These are phyloP conservation scores for Vitis hybrid DNA, from an alignment of 177 flowering plant genomes.

Conservation along the genomic window DNA sequence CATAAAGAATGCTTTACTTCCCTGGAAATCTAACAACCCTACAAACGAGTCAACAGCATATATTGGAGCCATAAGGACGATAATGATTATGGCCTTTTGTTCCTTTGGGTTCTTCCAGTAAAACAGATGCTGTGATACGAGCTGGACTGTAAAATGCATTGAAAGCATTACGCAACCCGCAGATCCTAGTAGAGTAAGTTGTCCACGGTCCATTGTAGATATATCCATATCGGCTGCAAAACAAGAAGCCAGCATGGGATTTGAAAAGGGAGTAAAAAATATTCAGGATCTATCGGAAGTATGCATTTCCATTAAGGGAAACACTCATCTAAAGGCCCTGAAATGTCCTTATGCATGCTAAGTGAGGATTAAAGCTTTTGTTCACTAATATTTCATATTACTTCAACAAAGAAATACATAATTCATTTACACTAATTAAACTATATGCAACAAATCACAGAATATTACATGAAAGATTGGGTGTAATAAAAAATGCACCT, in stretches of 20 bases:
- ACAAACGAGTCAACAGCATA: slow-evolving; percentile 78
- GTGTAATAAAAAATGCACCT: too few relatives aligned
- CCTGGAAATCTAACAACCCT: slow-evolving; percentile 73
- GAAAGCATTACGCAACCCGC: slow-evolving; percentile 57
- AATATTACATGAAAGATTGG: too few relatives aligned
- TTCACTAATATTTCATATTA: too few relatives aligned
- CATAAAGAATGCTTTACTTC: slow-evolving; percentile 82
- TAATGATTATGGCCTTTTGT: slow-evolving; percentile 87
- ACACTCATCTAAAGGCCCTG: too few relatives aligned
- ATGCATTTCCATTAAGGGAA: too few relatives aligned
- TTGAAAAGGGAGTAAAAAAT: too few relatives aligned
- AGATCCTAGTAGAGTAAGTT: slow-evolving; percentile 66
- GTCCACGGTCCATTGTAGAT: slow-evolving; percentile 46
- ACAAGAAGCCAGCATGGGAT: background rate
- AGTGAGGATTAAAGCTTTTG: too few relatives aligned
- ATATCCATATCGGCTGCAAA: slow-evolving; percentile 46
- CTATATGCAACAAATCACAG: too few relatives aligned
- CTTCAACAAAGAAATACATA: too few relatives aligned
- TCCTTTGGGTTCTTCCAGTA: slow-evolving; percentile 98
- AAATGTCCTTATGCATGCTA: too few relatives aligned
- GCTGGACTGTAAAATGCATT: slow-evolving; percentile 80
- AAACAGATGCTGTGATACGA: slow-evolving; percentile 83
- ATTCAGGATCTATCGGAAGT: too few relatives aligned
- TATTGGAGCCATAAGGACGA: slow-evolving; percentile 91
- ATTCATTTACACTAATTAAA: too few relatives aligned